phyloP scores from a whole-genome alignment of 179 eudicot genomes.

The Carnegiea gigantea region DNA sequence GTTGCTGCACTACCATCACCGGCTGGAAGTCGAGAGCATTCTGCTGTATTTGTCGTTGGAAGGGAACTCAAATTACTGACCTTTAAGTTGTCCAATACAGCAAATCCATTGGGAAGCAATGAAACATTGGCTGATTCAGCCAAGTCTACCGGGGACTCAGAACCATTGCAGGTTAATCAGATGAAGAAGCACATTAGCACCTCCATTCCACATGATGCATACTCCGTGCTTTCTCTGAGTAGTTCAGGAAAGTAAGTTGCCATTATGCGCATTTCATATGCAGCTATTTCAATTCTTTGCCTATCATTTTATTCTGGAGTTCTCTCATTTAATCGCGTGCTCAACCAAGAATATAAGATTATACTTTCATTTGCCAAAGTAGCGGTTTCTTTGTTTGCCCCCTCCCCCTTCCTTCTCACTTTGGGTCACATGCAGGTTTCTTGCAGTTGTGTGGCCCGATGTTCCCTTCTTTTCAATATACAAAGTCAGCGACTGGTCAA shows the following conservation, averaged over 20 bases:
- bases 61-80: constrained; percentile 82
- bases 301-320: neutral
- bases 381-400: neutral
- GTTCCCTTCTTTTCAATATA: constrained; percentile 90
- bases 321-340: neutral
- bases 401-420: neutral
- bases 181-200: constrained; percentile 85
- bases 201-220: constrained; percentile 94
- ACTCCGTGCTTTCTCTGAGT: constrained; percentile 86
- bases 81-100: constrained; percentile 80
- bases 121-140: constrained; percentile 66
- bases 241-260: constrained; percentile 93
- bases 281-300: constrained; percentile 4
- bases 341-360: neutral
- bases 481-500: constrained; percentile 95
- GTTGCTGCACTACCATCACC: constrained; percentile 79
- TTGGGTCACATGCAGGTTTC: constrained; percentile 58
- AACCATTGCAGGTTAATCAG: constrained; percentile 87
- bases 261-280: constrained; percentile 5
- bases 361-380: neutral
- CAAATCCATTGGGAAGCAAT: constrained; percentile 86
- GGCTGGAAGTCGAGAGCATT: constrained; percentile 81
- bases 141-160: constrained; percentile 75
- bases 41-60: constrained; percentile 83
- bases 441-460: constrained; percentile 97